Percentiles rank a stretch among this genome's conserved stretches.
Conservation (phyloP, 148 eudicot species). For the Pharnaceum exiguum region DNA sequence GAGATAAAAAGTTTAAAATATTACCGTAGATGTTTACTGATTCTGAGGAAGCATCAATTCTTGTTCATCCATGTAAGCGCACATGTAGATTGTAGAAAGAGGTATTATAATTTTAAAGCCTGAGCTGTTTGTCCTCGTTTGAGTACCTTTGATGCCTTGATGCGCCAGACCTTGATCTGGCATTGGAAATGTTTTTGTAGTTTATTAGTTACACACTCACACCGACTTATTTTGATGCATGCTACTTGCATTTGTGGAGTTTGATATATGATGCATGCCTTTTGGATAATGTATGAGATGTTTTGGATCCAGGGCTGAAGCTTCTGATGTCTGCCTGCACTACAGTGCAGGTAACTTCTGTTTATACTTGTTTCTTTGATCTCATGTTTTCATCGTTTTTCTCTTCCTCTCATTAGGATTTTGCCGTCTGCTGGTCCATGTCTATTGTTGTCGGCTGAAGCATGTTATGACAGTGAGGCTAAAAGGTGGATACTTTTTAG, state of each 20-base stretch:
- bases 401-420: neutral
- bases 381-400: neutral
- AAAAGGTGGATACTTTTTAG: neutral
- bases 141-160: too few species aligned
- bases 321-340: conserved; percentile 1
- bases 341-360: neutral
- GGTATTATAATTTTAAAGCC: too few species aligned
- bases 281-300: neutral
- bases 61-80: too few species aligned
- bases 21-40: too few species aligned
- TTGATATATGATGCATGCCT: neutral
- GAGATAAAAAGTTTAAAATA: too few species aligned
- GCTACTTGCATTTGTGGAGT: neutral
- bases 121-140: too few species aligned
- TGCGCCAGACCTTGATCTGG: too few species aligned
- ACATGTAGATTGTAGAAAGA: too few species aligned
- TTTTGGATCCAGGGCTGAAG: neutral
- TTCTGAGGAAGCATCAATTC: too few species aligned
- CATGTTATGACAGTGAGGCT: conserved; percentile 1
- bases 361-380: neutral
- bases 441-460: neutral
- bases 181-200: too few species aligned
- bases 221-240: too few species aligned
- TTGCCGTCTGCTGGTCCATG: neutral
- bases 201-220: too few species aligned